Base-by-base conservation (phyloP, 129 eudicot genomes). In the Chrysanthemum lavandulifolium region DNA sequence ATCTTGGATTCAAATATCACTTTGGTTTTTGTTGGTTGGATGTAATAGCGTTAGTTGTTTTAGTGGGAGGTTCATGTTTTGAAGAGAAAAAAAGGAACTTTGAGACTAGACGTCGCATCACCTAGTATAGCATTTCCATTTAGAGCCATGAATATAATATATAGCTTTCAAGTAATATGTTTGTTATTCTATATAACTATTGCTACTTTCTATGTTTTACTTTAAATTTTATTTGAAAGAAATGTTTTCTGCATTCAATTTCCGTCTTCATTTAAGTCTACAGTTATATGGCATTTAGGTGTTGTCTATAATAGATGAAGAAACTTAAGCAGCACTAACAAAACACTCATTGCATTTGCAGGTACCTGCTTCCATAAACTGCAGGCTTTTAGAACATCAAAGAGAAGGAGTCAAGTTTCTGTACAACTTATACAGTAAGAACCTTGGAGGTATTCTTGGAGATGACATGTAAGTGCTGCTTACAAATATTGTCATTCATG, bases 391-490 rank as follows among this genome's bases (percentile, higher is more conserved):
- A 79, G 87, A 82, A 68, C 98, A 94, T 81, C 98, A 94, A 73
- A 86, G 97, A 77, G 88, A 52, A 71, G 98, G 98, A 60, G 97
- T 94, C 53, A 88, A 82, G 78, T 94, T 94, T 78, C 77, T 94
- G 69, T 90, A 87, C 82, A 86, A 79, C 61, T 79, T 94, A 83
- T 94, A 94, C 91, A 88, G 68, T 81, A 83, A 86, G 74, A 90
- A 94, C 73, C 95, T 83, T 78, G 98, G 98, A 77, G 98, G 97
- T 62, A 80, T 94, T 79, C 93, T 94, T 63, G 98, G 98, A 70
- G 98, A 94, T 81, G 98, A 94, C 84, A 94, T 94, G 98, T 94
- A 72, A 84, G 97, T 84, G 69, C 23, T 61, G 60, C 51, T 33
- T 65, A 48, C 58, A 50, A 15, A 29, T 58, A 1, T 29, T 48